Percentiles rank a stretch among this genome's conserved stretches.
Evolutionary conservation across 805 yeast species (phyloP).

Genomic region (Kazachstania bromeliacearum): DNA sequence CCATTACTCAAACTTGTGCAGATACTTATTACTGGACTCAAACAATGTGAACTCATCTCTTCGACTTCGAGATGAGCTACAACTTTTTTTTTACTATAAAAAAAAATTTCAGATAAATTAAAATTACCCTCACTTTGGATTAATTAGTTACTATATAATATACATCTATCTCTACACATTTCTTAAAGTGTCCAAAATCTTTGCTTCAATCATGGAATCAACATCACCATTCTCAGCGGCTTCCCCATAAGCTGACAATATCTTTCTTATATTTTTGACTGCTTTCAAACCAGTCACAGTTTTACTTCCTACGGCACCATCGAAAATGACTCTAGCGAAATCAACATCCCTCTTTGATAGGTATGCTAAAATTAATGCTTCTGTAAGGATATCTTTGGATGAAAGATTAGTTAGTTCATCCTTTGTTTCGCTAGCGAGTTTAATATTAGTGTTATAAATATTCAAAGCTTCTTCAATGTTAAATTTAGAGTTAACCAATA

Average conservation of each 20-base stretch:
- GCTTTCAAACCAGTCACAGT: slow-evolving; percentile 35
- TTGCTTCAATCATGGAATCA: slow-evolving; percentile 10
- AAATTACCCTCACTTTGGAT: neutral
- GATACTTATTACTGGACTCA: neutral
- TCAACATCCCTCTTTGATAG: slow-evolving; percentile 41
- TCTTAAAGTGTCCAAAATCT: neutral
- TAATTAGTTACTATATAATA: too few species aligned
- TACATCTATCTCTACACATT: neutral
- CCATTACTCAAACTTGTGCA: slow-evolving; percentile 12
- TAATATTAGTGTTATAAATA: slow-evolving; percentile 39
- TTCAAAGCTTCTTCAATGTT: slow-evolving; percentile 34
- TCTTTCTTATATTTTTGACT: slow-evolving; percentile 32
- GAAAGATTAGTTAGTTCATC: slow-evolving; percentile 26
- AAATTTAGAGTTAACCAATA: slow-evolving; percentile 35
- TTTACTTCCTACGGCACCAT: slow-evolving; percentile 36
- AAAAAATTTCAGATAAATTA: slow-evolving; percentile 1
- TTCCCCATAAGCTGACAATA: slow-evolving; percentile 45
- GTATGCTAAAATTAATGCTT: slow-evolving; percentile 37
- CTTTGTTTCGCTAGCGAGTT: slow-evolving; percentile 29
- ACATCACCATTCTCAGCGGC: slow-evolving; percentile 35
- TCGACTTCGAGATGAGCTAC: slow-evolving; percentile 10
- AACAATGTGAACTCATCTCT: neutral
- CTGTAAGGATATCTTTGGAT: slow-evolving; percentile 37
- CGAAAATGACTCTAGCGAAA: slow-evolving; percentile 43
- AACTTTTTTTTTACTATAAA: slow-evolving; percentile 1